Base-by-base conservation (phyloP, 805 yeast species). In the Candida pini region DNA sequence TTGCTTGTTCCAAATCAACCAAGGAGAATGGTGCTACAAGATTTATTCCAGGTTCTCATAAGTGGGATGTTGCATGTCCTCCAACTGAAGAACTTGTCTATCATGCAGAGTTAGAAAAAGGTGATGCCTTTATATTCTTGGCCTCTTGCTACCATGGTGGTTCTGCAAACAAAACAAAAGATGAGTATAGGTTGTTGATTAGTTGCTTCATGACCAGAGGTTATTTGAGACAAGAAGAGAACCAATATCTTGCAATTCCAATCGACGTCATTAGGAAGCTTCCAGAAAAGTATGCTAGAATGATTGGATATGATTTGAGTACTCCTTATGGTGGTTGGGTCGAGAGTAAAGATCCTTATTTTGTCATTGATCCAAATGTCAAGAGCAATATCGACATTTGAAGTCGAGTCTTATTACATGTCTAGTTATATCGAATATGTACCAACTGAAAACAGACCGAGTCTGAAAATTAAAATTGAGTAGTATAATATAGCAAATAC, bases 11-110 rank as follows among this genome's bases (percentile, higher is more conserved):
- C 16, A 33, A 33, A 24, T 38, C 49, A 13, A 49, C 46, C 17
- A 51, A 43, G 27, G 48, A 30, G 14, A 56, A 55, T 39, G 62
- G 60, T 3, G 59, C 57, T 14, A 56, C 62, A 3, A 42, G 60
- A 31, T 53, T 54, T 29, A 50, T 58, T 23, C 53, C 59, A 4
- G 63, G 63, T 6, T 57, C 63, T n/a, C 64, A 58, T 38, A 41
- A 50, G 23, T 56, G 60, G 60, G 60, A 54, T 34, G 53, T 44
- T 33, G 43, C 40, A 20, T 39, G 50, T 22, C 39, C 48, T 18
- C 57, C 54, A 12, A 43, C 40, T 12, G 48, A 52, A 10, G 49
- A 47, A 18, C 38, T 43, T 20, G 46, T 44, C 19, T 34, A 44
- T 9, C 44, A 55, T 21, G 49, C 51, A 18, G 60, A 58, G 32